A percentile compares a stretch with the other conserved stretches of the same genome.
Conservation (phyloP, 768 basidiomycete species). For the Tulasnella sp. region DNA sequence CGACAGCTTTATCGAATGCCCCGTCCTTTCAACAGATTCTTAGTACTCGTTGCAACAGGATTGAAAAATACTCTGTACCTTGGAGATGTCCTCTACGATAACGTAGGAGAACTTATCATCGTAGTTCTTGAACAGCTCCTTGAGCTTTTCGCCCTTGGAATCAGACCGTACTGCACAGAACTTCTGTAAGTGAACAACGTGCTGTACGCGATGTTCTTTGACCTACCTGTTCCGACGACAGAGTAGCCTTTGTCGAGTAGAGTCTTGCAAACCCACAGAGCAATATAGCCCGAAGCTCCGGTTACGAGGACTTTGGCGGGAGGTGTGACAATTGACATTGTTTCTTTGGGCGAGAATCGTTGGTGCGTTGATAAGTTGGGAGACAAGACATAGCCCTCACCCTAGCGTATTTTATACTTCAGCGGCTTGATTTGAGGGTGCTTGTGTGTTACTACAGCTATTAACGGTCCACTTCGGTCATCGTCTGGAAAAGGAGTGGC, state of each 20-base stretch:
- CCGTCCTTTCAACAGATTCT: slow-evolving; percentile 13
- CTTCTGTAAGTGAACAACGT: neutral
- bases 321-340: slow-evolving; percentile 18
- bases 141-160: slow-evolving; percentile 52
- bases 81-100: slow-evolving; percentile 41
- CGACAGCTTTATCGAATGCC: slow-evolving; percentile 37
- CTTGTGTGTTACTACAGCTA: neutral
- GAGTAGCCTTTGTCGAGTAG: slow-evolving; percentile 17
- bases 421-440: neutral
- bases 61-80: slow-evolving; percentile 27
- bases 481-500: too few species aligned
- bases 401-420: neutral
- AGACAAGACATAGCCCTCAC: neutral
- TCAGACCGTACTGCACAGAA: slow-evolving; percentile 46
- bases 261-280: slow-evolving; percentile 15
- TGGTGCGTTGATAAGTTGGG: neutral
- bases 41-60: slow-evolving; percentile 7
- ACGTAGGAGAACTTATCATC: slow-evolving; percentile 56
- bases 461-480: too few species aligned
- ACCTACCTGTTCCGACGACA: slow-evolving; percentile 14
- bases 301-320: slow-evolving; percentile 22
- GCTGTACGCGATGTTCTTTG: neutral
- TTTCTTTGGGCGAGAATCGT: neutral
- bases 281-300: slow-evolving; percentile 19
- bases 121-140: slow-evolving; percentile 45